phyloP scores from a whole-genome alignment of 2,329 filamentous ascomycete genomes.

The Aspergillus ruber region DNA sequence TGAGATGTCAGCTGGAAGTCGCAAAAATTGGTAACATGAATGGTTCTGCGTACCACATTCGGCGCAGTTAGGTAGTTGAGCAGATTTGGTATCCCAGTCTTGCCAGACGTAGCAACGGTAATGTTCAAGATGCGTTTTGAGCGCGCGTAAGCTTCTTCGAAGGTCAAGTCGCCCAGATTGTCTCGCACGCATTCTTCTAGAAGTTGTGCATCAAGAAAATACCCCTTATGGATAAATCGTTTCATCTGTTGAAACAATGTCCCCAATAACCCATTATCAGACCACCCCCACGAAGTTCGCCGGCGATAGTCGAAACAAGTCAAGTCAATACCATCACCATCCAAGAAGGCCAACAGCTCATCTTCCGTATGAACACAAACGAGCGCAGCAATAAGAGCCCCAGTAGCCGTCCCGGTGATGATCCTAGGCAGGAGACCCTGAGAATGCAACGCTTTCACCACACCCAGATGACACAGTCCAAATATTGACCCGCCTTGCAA shows the following conservation, averaged over 20 bases:
- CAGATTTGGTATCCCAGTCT: conserved; percentile 71
- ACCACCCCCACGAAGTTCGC: conserved; percentile 14
- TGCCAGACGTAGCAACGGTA: conserved; percentile 70
- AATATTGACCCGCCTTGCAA: conserved; percentile 89
- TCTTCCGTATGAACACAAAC: conserved; percentile 83
- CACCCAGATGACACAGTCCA: conserved; percentile 80
- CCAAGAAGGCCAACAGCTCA: conserved; percentile 69
- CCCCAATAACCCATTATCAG: conserved; percentile 38
- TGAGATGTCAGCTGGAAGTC: conserved; percentile 5
- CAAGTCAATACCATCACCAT: conserved; percentile 74
- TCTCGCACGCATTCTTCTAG: conserved; percentile 76
- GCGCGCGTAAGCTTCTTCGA: conserved; percentile 81
- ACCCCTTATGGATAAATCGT: conserved; percentile 68
- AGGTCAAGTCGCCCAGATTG: conserved; percentile 84
- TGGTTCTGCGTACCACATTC: conserved; percentile 64
- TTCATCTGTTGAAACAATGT: conserved; percentile 61
- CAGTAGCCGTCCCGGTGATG: conserved; percentile 84
- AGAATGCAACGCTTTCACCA: conserved; percentile 79
- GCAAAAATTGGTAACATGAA: background rate
- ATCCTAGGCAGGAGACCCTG: conserved; percentile 78
- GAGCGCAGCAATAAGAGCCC: conserved; percentile 80
- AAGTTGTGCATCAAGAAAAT: conserved; percentile 75
- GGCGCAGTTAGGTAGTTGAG: conserved; percentile 91
- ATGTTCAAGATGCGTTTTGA: conserved; percentile 89
- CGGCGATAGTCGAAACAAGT: conserved; percentile 60